Evolutionary conservation across 75 land plant species (phyloP), one percentile per base, ranked within the genome.

Genomic region (Azolla pinnata): DNA sequence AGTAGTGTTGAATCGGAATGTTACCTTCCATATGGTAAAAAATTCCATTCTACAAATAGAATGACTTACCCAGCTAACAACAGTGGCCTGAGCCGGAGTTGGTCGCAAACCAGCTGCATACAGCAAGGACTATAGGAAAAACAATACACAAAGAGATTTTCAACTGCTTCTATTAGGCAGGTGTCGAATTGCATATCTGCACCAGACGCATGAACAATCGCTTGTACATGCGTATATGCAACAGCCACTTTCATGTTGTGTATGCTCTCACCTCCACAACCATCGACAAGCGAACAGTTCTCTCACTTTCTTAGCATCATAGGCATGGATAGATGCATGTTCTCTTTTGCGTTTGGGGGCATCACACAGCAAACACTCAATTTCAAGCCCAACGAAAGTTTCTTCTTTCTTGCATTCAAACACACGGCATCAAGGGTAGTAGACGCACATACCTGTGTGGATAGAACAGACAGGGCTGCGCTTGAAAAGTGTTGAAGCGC

Each of bases 41-140:
- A n/a, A n/a, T n/a, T n/a, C n/a, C n/a, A n/a, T n/a, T n/a, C n/a
- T n/a, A n/a, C n/a, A n/a, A n/a, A n/a, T n/a, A n/a, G n/a, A n/a
- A n/a, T n/a, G n/a, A n/a, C 83, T 65, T 81, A 95, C 99, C 99
- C 99, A 95, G 68, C 96, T 89, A 0, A 79, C 85, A 66, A 70
- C 90, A 54, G 99, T 95, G 18, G 99, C 85, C 65, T 95, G 99
- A 19, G 91, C 99, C 57, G 99, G 90, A 19, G 99, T 89, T 18
- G 99, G 91, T 40, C 96, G 70, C 64, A 95, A 79, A 46, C 99
- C 99, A 68, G 99, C 99, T 70, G 99, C 99, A 76, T 85, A 86
- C 42, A 95, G 78, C 46, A 95, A 69, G 31, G 99, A 89, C 99
- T 95, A 85, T 64, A 86, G 99, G 61, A 87, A 87, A 16, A 96